These are phyloP conservation scores for Tetrahymena malaccensis DNA, from an alignment of 73 alveolate genomes.

Conservation along the genomic window DNA sequence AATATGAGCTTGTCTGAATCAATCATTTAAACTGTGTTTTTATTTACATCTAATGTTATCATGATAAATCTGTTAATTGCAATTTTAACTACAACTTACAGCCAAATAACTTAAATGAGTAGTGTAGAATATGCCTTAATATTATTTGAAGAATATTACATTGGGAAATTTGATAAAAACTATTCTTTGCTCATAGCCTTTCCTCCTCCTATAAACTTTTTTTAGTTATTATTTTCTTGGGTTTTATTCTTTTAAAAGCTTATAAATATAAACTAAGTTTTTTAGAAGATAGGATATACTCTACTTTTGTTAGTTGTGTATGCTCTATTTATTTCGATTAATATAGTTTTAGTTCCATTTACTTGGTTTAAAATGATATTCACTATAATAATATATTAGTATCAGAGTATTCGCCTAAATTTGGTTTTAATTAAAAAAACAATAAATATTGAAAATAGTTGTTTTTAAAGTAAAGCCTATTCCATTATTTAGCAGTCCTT, in stretches of 20 bases:
- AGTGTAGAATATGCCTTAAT: neutral
- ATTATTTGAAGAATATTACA: neutral
- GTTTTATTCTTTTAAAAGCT: neutral
- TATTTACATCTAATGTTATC: neutral
- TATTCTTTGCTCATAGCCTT: neutral
- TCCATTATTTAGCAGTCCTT: neutral
- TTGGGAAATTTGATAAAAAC: neutral
- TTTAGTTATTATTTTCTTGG: neutral
- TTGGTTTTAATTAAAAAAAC: neutral
- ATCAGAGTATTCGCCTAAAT: neutral
- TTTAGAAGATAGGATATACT: neutral
- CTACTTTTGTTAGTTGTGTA: neutral
- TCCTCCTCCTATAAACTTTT: neutral
- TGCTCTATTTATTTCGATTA: neutral
- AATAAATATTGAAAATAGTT: neutral
- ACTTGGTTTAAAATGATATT: neutral
- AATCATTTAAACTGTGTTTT: neutral
- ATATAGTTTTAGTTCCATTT: neutral
- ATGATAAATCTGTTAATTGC: neutral
- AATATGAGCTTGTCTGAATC: neutral
- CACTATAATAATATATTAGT: neutral
- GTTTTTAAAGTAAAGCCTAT: neutral
- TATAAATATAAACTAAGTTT: neutral
- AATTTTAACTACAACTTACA: neutral
- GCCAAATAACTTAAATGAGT: neutral